These are phyloP conservation scores for Adansonia rubrostipa DNA, from an alignment of 441 rosid species.

Conservation along the genomic window DNA sequence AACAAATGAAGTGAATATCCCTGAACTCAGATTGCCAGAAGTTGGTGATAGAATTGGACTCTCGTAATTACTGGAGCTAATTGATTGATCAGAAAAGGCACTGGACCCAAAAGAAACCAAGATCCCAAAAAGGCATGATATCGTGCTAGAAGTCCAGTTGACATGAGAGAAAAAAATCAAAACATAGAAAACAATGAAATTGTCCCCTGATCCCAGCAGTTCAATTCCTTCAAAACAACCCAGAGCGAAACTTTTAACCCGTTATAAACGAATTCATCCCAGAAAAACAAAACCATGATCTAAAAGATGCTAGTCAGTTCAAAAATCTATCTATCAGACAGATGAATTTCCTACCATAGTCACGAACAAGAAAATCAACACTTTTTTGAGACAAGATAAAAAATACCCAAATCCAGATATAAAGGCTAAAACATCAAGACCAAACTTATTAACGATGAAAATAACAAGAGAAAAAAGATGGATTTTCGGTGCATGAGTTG, in stretches of 20 bases:
- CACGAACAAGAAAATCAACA: not conserved
- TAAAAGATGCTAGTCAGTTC: not conserved
- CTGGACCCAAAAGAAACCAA: slow-evolving; percentile 5
- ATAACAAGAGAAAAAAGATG: not conserved
- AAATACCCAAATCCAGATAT: not conserved
- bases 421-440: not conserved
- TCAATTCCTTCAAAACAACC: not conserved
- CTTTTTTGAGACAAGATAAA: not conserved
- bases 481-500: slow-evolving; percentile 10
- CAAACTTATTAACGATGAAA: not conserved
- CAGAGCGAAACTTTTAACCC: not conserved
- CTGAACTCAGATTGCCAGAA: slow-evolving; percentile 12
- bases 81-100: not conserved
- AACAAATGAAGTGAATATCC: not conserved
- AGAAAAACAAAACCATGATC: not conserved
- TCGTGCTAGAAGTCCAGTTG: not conserved
- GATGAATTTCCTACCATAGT: not conserved
- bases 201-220: not conserved
- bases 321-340: not conserved
- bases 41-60: not conserved
- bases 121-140: not conserved
- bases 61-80: slow-evolving; percentile 17
- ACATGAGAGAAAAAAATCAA: not conserved
- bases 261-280: not conserved
- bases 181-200: not conserved